Evolutionary conservation across 352 stramenopile genomes (phyloP).

Genomic region (Phytophthora pluvialis): DNA sequence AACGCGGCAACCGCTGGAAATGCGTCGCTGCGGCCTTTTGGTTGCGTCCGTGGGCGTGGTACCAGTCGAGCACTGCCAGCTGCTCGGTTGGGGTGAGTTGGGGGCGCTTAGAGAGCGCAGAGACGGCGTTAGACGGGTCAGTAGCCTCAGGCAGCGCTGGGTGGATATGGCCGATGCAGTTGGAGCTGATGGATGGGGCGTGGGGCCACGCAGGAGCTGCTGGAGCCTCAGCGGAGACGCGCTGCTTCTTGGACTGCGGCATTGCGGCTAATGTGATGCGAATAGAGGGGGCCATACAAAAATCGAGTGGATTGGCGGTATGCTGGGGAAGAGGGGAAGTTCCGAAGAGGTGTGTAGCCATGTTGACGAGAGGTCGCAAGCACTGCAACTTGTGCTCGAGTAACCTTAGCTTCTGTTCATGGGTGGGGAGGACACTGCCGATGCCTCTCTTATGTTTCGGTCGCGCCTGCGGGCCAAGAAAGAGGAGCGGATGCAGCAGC

Average conservation of each 20-base stretch:
- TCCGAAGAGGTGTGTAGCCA: conserved; percentile 13
- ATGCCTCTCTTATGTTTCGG: conserved; percentile 36
- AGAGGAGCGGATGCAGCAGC: conserved; percentile 48
- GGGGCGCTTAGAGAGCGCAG: neutral
- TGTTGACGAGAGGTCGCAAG: conserved; percentile 13
- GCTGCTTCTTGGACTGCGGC: conserved; percentile 11
- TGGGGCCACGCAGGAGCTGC: neutral
- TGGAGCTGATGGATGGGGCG: neutral
- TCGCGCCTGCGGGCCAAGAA: conserved; percentile 69
- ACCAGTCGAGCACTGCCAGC: conserved; percentile 20
- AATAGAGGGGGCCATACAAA: conserved; percentile 14
- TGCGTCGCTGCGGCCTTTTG: conserved; percentile 16
- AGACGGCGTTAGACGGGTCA: neutral
- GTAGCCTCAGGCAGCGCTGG: neutral
- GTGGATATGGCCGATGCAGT: conserved; percentile 1
- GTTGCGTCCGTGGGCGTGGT: conserved; percentile 21
- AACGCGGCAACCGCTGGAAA: conserved; percentile 12
- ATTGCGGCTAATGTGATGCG: conserved; percentile 2
- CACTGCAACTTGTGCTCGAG: neutral
- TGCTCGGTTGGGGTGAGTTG: conserved; percentile 12
- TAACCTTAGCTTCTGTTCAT: conserved; percentile 7
- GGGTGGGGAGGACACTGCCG: conserved; percentile 11
- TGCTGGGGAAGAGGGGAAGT: neutral
- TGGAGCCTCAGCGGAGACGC: neutral
- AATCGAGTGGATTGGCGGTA: neutral